Base-by-base conservation (phyloP, 345 rosid species). In the Carallia pectinifolia region DNA sequence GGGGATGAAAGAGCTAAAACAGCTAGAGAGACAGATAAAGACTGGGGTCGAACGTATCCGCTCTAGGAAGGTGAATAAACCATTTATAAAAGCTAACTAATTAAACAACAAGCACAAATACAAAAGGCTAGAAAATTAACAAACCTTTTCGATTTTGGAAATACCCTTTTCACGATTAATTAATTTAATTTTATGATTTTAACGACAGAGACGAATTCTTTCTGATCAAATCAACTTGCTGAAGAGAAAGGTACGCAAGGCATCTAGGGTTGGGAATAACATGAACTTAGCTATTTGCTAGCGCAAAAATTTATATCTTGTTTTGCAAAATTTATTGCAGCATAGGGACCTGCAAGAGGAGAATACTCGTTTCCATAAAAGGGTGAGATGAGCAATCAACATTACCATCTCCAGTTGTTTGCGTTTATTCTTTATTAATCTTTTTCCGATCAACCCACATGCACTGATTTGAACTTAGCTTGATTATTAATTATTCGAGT, bases 11-110 rank as follows among this genome's bases (percentile, higher is more conserved):
- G 92, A 85, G 53, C 59, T 88, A 70, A 85, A 81, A 70, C 85
- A 81, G 58, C 69, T 88, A 0, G 92, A 88, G 64, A 76, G 89
- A 48, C 89, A 84, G 40, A 34, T 85, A 33, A 84, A 61, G 75
- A 67, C 62, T 0, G 85, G 88, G 30, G 80, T 78, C 13, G 88
- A 88, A 47, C 88, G 92, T 10, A 55, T 88, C 53, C 85, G 80
- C 7, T 76, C 87, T 4, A 85, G 77, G 66, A 78, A 85, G 84
- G 92, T 81, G 71, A 1, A 23, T 23, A 23, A 23, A 53, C 59
- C 4, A 0, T 7, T 36, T 5, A 12, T 19, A 4, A n/a, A 29
- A 23, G 23, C 23, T 23, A 23, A 23, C 8, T 23, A 54, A 23
- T 18, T 7, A 54, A 2, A 54, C 29, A 0, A 19, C 0, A 10